Evolutionary conservation across 2,329 filamentous ascomycete species (phyloP), one percentile per base, ranked within the genome.

Genomic region (Dactylellina leptospora): DNA sequence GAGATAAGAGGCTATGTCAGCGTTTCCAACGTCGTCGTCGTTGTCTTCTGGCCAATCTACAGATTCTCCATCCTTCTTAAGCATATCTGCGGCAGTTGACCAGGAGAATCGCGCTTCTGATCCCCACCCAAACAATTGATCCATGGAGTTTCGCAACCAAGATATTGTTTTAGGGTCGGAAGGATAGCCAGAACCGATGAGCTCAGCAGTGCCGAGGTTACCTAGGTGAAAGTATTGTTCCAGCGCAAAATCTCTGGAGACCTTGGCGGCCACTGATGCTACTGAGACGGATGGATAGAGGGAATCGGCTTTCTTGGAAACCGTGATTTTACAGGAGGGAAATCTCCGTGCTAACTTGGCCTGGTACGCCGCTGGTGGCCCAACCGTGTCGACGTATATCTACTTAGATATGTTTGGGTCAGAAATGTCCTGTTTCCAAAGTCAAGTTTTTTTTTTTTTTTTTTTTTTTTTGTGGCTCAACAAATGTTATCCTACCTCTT

Each of bases 361-460:
- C 83, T 97, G 93, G 82, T 97, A 96, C 2, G 87, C 82, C 16
- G 85, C 87, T 1, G 93, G 93, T 33, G 73, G 89, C 30, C 93
- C 93, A 78, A 97, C 90, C 1, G 93, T 97, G 81, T 99, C 93
- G 78, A 99, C 93, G 79, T 92, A 99, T 55, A 99, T 90, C 80
- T 70, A 33, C 30, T 3, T 36, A 13, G 6, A n/a, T 48, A 18
- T 48, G 33, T 58, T 44, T 50, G 55, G 40, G 18, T 40, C n/a
- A n/a, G n/a, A n/a, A n/a, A n/a, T n/a, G n/a, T n/a, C n/a, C n/a
- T n/a, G n/a, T n/a, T n/a, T n/a, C n/a, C n/a, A n/a, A n/a, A n/a
- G 18, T 11, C 36, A 40, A 4, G 36, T 40, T n/a, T n/a, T 40
- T 38, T 20, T 27, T 18, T 16, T 16, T 2, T 33, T 23, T 51